These are phyloP conservation scores for Akanthomyces dipterigenus DNA, from an alignment of 2,329 filamentous ascomycete species.

Conservation along the genomic window DNA sequence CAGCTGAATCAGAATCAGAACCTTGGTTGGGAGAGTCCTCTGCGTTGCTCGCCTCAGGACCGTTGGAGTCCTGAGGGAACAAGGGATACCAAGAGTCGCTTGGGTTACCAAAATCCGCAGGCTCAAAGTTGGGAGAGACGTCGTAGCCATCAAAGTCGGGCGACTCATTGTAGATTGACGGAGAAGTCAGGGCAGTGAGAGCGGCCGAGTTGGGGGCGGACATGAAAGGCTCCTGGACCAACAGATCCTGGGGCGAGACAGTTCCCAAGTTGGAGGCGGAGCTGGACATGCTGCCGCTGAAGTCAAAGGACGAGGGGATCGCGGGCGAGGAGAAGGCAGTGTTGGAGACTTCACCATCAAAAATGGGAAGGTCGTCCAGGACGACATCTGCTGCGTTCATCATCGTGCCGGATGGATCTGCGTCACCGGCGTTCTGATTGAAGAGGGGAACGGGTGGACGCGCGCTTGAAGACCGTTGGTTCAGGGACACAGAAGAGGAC, in stretches of 20 bases:
- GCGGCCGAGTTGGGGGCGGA: constrained; percentile 78
- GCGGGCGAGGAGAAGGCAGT: constrained; percentile 49
- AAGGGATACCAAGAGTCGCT: constrained; percentile 65
- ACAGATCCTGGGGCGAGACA: constrained; percentile 76
- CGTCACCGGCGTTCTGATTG: constrained; percentile 50
- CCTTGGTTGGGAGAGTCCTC: constrained; percentile 37
- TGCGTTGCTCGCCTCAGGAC: constrained; percentile 21
- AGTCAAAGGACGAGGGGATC: constrained; percentile 44
- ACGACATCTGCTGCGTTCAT: constrained; percentile 47
- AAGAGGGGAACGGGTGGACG: constrained; percentile 70
- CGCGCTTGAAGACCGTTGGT: constrained; percentile 43
- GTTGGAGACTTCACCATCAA: constrained; percentile 42
- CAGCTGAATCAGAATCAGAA: constrained; percentile 40
- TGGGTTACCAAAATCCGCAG: constrained; percentile 44
- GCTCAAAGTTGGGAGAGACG: constrained; percentile 69
- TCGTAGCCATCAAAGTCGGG: constrained; percentile 70
- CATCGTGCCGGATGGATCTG: constrained; percentile 38
- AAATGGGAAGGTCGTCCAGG: constrained; percentile 51
- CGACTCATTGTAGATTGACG: constrained; percentile 70
- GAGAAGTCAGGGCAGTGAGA: constrained; percentile 79
- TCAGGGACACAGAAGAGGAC: constrained; percentile 51
- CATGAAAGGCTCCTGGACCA: constrained; percentile 60
- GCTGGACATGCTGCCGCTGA: constrained; percentile 40
- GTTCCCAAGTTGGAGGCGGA: constrained; percentile 56
- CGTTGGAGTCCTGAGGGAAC: constrained; percentile 49